Percentiles rank a stretch among this genome's conserved stretches.
phyloP scores from a whole-genome alignment of 208 protist species.

The Crithidia brevicula region DNA sequence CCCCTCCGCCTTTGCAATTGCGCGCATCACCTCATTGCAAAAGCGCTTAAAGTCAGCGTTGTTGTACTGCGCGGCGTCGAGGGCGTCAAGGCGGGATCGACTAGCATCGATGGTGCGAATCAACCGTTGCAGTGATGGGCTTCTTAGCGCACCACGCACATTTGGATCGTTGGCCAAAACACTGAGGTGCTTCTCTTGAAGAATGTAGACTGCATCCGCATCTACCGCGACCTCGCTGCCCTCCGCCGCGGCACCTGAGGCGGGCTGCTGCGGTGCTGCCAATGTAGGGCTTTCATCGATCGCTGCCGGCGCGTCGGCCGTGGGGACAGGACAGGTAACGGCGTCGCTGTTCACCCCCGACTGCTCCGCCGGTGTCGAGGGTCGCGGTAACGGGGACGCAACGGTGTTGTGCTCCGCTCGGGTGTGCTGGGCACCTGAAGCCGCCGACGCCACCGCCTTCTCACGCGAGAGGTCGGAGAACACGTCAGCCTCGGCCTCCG shows the following conservation, averaged over 20 bases:
- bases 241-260: neutral
- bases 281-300: too few species aligned
- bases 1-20: conserved; percentile 44
- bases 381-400: too few species aligned
- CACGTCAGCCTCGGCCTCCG: conserved; percentile 29
- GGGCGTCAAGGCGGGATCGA: conserved; percentile 71
- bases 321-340: too few species aligned
- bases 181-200: conserved; percentile 65
- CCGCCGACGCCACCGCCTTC: conserved; percentile 9
- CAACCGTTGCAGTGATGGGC: conserved; percentile 60
- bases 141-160: conserved; percentile 60
- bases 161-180: conserved; percentile 49
- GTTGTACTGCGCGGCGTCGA: conserved; percentile 82
- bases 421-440: too few species aligned
- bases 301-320: too few species aligned
- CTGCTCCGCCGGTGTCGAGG: too few species aligned
- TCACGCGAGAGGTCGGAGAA: conserved; percentile 29
- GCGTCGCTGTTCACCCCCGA: too few species aligned
- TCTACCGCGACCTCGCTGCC: conserved; percentile 31
- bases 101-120: conserved; percentile 71
- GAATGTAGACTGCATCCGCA: conserved; percentile 46
- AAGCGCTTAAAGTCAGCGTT: conserved; percentile 76
- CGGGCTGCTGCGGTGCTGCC: conserved; percentile 9
- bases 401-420: too few species aligned
- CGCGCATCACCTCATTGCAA: conserved; percentile 56